Conservation (phyloP, 2,329 filamentous ascomycete species). For the Didymella glomerata region DNA sequence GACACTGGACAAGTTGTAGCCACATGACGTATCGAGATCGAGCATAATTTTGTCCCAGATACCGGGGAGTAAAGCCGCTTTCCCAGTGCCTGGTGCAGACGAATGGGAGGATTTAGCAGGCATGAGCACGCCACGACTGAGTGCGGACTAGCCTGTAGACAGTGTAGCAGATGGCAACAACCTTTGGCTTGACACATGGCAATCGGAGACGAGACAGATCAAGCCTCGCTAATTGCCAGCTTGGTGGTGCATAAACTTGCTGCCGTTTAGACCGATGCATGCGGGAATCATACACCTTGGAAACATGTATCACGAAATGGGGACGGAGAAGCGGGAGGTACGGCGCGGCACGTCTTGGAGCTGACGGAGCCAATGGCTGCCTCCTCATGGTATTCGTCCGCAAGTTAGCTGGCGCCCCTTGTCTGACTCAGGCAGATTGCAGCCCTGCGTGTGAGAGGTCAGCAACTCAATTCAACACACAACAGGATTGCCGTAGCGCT, state of each 20-base stretch:
- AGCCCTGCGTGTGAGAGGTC: slow-evolving; percentile 1
- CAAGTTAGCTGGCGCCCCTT: not conserved
- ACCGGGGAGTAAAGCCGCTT: slow-evolving; percentile 33
- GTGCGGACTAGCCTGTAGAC: slow-evolving; percentile 32
- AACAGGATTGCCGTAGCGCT: not conserved
- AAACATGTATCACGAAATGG: slow-evolving; percentile 35
- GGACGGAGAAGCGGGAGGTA: slow-evolving; percentile 30
- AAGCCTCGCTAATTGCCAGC: slow-evolving; percentile 24
- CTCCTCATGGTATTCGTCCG: slow-evolving; percentile 4
- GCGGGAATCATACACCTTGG: slow-evolving; percentile 43
- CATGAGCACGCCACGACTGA: slow-evolving; percentile 37
- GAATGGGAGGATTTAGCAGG: slow-evolving; percentile 28
- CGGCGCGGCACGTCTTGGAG: slow-evolving; percentile 35
- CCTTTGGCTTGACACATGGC: slow-evolving; percentile 35
- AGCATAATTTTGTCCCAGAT: slow-evolving; percentile 32
- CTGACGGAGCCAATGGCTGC: slow-evolving; percentile 6
- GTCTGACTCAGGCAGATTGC: slow-evolving; percentile 6
- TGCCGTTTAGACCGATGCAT: slow-evolving; percentile 39
- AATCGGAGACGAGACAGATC: slow-evolving; percentile 26
- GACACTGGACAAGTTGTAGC: slow-evolving; percentile 21
- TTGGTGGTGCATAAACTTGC: slow-evolving; percentile 31
- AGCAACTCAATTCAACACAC: not conserved
- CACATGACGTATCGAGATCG: slow-evolving; percentile 27
- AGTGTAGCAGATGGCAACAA: slow-evolving; percentile 30
- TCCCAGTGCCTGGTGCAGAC: slow-evolving; percentile 28